These are phyloP conservation scores for Aciculoconidium aculeatum DNA, from an alignment of 805 yeast genomes.

Conservation along the genomic window DNA sequence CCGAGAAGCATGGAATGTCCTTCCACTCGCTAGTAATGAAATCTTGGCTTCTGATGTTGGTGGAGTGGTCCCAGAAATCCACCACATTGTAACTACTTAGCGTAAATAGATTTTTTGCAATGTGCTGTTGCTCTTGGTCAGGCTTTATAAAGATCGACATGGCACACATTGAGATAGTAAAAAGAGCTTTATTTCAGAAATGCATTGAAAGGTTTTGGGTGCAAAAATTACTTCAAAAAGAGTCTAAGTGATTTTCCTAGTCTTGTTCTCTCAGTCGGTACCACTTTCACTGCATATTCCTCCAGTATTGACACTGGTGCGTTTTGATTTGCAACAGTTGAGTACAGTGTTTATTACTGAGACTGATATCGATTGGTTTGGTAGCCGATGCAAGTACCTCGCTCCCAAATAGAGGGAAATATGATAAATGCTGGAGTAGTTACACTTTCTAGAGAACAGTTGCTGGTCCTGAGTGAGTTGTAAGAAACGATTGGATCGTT, in stretches of 20 bases:
- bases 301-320: conserved; percentile 31
- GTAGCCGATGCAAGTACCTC: conserved; percentile 33
- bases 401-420: conserved; percentile 55
- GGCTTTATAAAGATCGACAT: conserved; percentile 63
- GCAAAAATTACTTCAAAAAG: no score
- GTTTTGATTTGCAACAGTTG: conserved; percentile 73
- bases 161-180: no score
- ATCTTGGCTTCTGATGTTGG: conserved; percentile 45
- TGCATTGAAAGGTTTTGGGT: no score
- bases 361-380: conserved; percentile 12
- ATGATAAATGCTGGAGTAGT: conserved; percentile 70
- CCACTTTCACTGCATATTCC: conserved; percentile 76
- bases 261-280: conserved; percentile 70
- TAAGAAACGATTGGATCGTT: conserved; percentile 50
- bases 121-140: no score
- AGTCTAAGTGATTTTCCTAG: no score
- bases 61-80: conserved; percentile 32
- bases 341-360: conserved; percentile 48
- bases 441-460: conserved; percentile 59
- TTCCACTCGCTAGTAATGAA: conserved; percentile 42
- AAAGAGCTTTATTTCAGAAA: no score
- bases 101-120: no score
- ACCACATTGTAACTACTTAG: no score
- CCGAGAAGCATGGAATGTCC: conserved; percentile 60
- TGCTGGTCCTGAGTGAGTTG: conserved; percentile 55